Conservation (phyloP, 1,284 basidiomycete genomes). For the Coniferiporia weirii region DNA sequence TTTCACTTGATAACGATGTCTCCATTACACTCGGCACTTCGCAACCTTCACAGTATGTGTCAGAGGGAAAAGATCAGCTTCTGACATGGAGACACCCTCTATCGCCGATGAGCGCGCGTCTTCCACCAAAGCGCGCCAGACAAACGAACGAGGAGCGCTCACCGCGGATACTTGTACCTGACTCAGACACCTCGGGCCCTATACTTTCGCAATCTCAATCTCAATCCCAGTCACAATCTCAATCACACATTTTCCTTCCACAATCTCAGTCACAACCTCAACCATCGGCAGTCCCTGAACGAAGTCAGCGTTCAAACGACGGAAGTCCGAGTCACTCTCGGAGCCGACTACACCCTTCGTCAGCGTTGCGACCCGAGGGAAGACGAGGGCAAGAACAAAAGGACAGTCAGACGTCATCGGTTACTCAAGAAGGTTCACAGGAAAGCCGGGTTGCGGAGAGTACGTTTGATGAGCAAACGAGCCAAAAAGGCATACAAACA, state of each 20-base stretch:
- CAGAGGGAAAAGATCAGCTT: not conserved
- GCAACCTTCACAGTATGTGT: not conserved
- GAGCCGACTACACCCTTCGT: too few species aligned
- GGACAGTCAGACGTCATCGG: not conserved
- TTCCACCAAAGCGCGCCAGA: not conserved
- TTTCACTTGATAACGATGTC: not conserved
- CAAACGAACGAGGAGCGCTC: not conserved
- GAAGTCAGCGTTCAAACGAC: not conserved
- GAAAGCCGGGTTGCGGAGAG: not conserved
- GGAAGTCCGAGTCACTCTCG: not conserved
- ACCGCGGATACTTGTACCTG: constrained; percentile 13
- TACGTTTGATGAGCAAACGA: not conserved
- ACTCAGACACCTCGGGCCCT: constrained; percentile 13
- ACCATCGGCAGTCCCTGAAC: not conserved
- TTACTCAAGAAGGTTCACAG: constrained; percentile 4
- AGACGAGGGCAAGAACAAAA: not conserved
- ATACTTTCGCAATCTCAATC: constrained; percentile 11
- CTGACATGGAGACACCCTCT: not conserved
- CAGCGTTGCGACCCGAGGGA: not conserved
- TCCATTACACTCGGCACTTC: not conserved
- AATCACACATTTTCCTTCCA: not conserved
- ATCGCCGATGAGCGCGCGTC: too few species aligned
- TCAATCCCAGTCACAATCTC: constrained; percentile 12
- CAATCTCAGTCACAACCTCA: not conserved
- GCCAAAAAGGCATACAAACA: not conserved